Conservation (phyloP, 768 basidiomycete species). For the Punctularia strigosozonata region DNA sequence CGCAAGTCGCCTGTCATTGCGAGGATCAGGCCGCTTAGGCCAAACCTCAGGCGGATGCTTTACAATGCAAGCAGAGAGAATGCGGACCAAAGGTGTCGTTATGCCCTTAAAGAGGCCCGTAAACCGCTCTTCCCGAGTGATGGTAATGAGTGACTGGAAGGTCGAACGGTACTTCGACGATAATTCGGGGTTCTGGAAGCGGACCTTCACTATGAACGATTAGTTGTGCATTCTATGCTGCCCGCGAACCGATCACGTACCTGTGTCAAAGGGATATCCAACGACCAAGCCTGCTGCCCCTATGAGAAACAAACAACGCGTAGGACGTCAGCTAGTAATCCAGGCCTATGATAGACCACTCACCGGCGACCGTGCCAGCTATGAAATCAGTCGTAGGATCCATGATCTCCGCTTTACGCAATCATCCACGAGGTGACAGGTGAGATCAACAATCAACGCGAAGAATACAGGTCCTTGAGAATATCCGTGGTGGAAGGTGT, state of each 20-base stretch:
- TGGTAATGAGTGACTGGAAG: conserved; percentile 51
- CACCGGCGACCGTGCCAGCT: conserved; percentile 63
- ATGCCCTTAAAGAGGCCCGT: conserved; percentile 67
- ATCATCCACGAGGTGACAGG: no score
- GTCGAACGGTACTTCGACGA: conserved; percentile 50
- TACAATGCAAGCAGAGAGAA: neutral
- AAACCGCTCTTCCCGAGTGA: conserved; percentile 59
- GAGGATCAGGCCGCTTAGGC: neutral
- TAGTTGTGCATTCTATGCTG: neutral
- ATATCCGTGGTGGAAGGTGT: no score
- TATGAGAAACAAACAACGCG: conserved; percentile 4
- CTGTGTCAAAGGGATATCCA: conserved; percentile 73
- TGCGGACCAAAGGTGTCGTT: conserved; percentile 63
- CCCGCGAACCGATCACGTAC: conserved; percentile 16
- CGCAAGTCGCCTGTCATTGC: conserved; percentile 43
- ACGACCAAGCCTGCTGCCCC: conserved; percentile 58
- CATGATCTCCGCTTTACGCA: no score
- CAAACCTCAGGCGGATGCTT: no score
- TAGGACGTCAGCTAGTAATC: neutral
- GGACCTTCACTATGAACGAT: conserved; percentile 53
- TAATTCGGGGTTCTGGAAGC: conserved; percentile 57
- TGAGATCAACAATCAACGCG: no score
- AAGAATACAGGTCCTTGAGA: no score
- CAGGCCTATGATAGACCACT: conserved; percentile 3
- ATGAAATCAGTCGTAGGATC: conserved; percentile 66